Base-by-base conservation (phyloP, 345 rosid genomes). In the Kandelia obovata region DNA sequence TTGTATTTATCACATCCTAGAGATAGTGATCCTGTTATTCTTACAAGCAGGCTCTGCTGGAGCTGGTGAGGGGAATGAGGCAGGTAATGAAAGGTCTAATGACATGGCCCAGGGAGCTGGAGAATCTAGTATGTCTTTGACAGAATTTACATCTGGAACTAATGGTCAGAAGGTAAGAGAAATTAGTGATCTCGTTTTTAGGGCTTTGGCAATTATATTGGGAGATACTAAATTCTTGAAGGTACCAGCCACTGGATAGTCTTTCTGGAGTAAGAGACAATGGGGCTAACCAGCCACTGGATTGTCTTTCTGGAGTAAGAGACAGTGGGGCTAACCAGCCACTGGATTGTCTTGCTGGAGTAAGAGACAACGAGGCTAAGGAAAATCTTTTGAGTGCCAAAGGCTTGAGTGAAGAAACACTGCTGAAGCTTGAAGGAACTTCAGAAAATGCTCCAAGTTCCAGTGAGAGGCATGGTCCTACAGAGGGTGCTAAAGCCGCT, bases 91-190 rank as follows among this genome's bases (percentile, higher is more conserved):
- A 58, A 87, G 71, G 75, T 21, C 25, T 8, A 59, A 35, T 57
- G 19, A 58, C 6, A 23, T 34, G 62, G 28, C 60, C 37, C 65
- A 70, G 70, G 70, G 80, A 71, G 83, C 75, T 71, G 82, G 43
- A 58, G 87, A 71, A 66, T 77, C 84, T 19, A 66, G 61, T 63
- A 68, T 53, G 51, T 35, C 80, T 35, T 72, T 64, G 20, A 65
- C 75, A 2, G 75, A 64, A 8, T 51, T 49, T 20, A 49, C 25
- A 37, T 61, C 79, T 57, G 87, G 81, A 70, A 74, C 66, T 65
- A 78, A 71, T 46, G 80, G 25, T 62, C 73, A 39, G 55, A 76
- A 74, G 88, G 98, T 92, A 77, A 43, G 77, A 60, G 75, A 63
- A 78, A 53, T 68, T 13, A 43, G 49, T 43, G 49, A 43, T 43